Evolutionary conservation across 75 land plant genomes (phyloP).

Genomic region (Gnetum montanum): DNA sequence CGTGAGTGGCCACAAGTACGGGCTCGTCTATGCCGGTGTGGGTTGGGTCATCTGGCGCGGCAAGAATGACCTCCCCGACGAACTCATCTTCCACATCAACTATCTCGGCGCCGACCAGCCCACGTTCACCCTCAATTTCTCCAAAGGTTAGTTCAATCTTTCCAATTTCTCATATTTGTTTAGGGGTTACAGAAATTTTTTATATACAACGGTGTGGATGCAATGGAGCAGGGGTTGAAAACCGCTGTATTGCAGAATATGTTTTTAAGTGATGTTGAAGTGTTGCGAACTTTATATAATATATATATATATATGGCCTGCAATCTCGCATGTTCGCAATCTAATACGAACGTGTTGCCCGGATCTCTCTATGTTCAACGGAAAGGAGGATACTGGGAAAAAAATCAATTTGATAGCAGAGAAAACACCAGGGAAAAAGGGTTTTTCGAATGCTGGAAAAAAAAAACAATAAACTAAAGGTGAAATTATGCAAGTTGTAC

Average conservation of each 20-base stretch:
- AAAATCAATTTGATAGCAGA: too few species aligned
- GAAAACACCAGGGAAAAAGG: too few species aligned
- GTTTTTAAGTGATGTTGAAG: neutral
- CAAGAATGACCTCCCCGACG: slow-evolving; percentile 33
- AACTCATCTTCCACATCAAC: slow-evolving; percentile 36
- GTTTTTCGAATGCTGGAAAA: too few species aligned
- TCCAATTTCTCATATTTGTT: too few species aligned
- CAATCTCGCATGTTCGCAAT: too few species aligned
- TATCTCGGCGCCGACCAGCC: slow-evolving; percentile 40
- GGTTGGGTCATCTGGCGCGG: slow-evolving; percentile 38
- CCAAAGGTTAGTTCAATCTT: slow-evolving; percentile 36
- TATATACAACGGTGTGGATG: neutral
- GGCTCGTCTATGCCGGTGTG: slow-evolving; percentile 35
- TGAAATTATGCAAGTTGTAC: too few species aligned
- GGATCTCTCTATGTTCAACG: too few species aligned
- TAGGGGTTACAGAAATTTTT: neutral
- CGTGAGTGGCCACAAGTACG: slow-evolving; percentile 46
- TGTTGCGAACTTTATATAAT: too few species aligned
- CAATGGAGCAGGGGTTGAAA: neutral
- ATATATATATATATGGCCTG: too few species aligned
- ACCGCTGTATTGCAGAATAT: neutral
- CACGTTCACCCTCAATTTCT: slow-evolving; percentile 23
- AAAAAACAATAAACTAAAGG: too few species aligned
- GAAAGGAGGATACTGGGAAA: too few species aligned
- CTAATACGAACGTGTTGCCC: too few species aligned